phyloP scores from a whole-genome alignment of 2,329 filamentous ascomycete species.

The Fusarium miscanthi region DNA sequence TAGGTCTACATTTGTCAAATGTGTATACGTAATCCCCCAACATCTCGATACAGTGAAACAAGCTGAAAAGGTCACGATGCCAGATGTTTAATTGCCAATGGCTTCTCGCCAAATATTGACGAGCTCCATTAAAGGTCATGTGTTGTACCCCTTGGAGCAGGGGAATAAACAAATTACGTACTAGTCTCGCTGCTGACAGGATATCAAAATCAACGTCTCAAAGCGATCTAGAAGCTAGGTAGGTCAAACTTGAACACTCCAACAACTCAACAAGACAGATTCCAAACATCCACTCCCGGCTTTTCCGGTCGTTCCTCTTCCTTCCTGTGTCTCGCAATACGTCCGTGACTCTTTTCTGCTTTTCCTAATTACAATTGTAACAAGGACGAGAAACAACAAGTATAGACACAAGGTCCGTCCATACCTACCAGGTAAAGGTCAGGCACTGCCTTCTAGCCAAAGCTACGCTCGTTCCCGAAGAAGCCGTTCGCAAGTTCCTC shows the following conservation, averaged over 20 bases:
- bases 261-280: constrained; percentile 13
- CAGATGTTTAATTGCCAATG: constrained; percentile 45
- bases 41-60: constrained; percentile 11
- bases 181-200: constrained; percentile 34
- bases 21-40: constrained; percentile 19
- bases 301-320: not conserved
- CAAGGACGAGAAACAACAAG: not conserved
- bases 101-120: constrained; percentile 28
- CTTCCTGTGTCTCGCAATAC: not conserved
- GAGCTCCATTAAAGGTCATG: constrained; percentile 43
- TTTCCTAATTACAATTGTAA: not conserved
- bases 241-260: constrained; percentile 11
- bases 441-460: not conserved
- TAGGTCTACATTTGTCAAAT: constrained; percentile 4
- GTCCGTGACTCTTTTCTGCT: not conserved
- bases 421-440: not conserved
- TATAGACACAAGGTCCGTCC: not conserved
- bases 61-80: constrained; percentile 43
- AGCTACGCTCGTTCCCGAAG: not conserved
- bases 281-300: not conserved
- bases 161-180: constrained; percentile 42
- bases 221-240: constrained; percentile 13
- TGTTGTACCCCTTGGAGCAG: constrained; percentile 36
- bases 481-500: not conserved
- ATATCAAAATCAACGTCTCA: constrained; percentile 14